Conservation (phyloP, 1,139 yeast genomes). For the Saccharomyces pastorianus region DNA sequence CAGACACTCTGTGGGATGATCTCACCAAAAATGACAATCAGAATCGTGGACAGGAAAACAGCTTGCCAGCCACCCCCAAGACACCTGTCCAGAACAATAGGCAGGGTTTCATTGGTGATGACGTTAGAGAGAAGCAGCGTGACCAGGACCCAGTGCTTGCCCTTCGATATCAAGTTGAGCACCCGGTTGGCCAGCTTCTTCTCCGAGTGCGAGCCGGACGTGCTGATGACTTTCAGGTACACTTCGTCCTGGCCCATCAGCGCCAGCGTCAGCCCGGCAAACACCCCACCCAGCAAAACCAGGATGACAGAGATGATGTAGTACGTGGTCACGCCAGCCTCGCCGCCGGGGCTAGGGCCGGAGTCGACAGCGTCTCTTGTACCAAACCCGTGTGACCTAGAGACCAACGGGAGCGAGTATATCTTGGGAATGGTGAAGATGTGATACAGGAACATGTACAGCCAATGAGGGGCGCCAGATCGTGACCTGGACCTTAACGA, state of each 20-base stretch:
- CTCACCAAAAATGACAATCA: slow-evolving; percentile 92
- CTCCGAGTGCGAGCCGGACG: slow-evolving; percentile 50
- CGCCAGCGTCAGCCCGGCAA: slow-evolving; percentile 91
- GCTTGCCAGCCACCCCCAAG: slow-evolving; percentile 99
- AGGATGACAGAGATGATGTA: slow-evolving; percentile 51
- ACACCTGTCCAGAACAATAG: slow-evolving; percentile 85
- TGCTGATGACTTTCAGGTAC: slow-evolving; percentile 58
- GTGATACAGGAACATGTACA: background rate
- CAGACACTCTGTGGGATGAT: slow-evolving; percentile 91
- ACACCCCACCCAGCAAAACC: slow-evolving; percentile 86
- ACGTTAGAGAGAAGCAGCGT: slow-evolving; percentile 80
- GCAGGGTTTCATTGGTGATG: slow-evolving; percentile 89
- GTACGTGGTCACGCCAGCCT: slow-evolving; percentile 18
- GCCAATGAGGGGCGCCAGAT: background rate
- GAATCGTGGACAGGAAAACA: slow-evolving; percentile 82
- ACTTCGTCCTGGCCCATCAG: slow-evolving; percentile 98
- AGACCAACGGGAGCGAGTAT: slow-evolving; percentile 7
- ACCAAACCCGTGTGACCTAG: slow-evolving; percentile 11
- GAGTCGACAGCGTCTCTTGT: background rate
- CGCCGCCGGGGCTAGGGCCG: background rate
- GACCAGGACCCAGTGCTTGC: slow-evolving; percentile 97
- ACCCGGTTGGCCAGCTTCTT: slow-evolving; percentile 68
- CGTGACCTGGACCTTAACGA: background rate
- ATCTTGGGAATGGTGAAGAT: background rate
- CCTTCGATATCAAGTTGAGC: slow-evolving; percentile 60